Conservation (phyloP, 116 monocot species). For the Papilionanthe hybrid region DNA sequence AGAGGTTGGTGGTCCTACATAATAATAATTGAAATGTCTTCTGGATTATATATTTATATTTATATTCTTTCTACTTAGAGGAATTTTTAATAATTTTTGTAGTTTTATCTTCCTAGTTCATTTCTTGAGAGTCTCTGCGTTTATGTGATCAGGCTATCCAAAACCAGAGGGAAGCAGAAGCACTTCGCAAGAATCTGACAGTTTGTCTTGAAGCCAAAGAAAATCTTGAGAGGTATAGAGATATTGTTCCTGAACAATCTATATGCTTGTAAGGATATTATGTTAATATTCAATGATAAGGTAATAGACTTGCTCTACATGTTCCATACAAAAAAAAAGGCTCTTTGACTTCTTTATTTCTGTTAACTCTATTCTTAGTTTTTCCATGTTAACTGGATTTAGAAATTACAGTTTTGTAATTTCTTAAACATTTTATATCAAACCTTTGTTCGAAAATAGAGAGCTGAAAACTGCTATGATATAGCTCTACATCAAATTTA, state of each 20-base stretch:
- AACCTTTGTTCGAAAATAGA: not conserved
- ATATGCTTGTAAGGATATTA: not conserved
- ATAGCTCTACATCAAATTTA: not conserved
- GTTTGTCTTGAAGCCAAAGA: conserved; percentile 77
- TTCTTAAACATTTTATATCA: not conserved
- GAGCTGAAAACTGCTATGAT: not conserved
- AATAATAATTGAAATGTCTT: conserved; percentile 4
- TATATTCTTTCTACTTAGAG: too few species aligned
- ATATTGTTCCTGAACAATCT: not conserved
- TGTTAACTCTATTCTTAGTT: not conserved
- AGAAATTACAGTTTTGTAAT: not conserved
- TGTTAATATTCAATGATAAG: not conserved
- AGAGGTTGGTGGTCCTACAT: conserved; percentile 40
- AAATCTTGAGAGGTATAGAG: conserved; percentile 66
- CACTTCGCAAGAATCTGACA: conserved; percentile 64
- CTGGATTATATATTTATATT: not conserved
- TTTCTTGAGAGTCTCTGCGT: not conserved
- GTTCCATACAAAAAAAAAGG: not conserved
- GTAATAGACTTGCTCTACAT: not conserved
- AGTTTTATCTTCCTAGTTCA: conserved; percentile 1
- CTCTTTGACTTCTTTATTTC: too few species aligned
- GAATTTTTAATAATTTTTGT: too few species aligned
- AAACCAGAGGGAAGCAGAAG: conserved; percentile 69
- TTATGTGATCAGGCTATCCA: conserved; percentile 64
- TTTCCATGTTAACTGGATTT: not conserved